A percentile compares a stretch with the other conserved stretches of the same genome.
phyloP scores from a whole-genome alignment of 768 basidiomycete species.

The button mushroom (Agaricus bisporus) region DNA sequence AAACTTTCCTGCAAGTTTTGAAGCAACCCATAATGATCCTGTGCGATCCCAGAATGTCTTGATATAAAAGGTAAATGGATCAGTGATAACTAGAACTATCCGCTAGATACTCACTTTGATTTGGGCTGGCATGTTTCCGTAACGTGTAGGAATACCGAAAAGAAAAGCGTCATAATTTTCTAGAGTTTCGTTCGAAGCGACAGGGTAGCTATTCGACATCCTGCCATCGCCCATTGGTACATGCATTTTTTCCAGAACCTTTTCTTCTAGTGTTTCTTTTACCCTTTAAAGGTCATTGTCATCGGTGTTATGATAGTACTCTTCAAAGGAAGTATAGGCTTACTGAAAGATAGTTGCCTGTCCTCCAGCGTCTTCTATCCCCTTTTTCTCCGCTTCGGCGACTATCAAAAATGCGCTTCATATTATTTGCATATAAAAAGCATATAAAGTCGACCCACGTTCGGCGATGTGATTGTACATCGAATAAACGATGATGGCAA shows the following conservation, averaged over 20 bases:
- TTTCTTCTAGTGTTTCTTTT: constrained; percentile 56
- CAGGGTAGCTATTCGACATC: constrained; percentile 35
- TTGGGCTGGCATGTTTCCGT: constrained; percentile 66
- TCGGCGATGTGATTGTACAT: constrained; percentile 70
- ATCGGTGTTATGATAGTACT: neutral
- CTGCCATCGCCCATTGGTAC: neutral
- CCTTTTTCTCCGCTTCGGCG: constrained; percentile 30
- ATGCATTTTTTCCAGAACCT: constrained; percentile 52
- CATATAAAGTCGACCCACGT: constrained; percentile 32
- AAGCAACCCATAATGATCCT: constrained; percentile 55
- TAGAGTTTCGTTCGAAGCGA: constrained; percentile 44
- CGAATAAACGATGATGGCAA: constrained; percentile 74
- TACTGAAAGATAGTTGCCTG: constrained; percentile 36
- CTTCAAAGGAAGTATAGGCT: neutral
- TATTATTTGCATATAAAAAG: neutral
- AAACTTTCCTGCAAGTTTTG: constrained; percentile 65
- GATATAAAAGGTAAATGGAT: neutral
- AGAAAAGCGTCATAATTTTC: constrained; percentile 54
- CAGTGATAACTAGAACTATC: too few species aligned
- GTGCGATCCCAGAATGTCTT: constrained; percentile 73
- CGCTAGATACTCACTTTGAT: constrained; percentile 20
- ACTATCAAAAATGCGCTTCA: constrained; percentile 26
- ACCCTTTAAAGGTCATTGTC: constrained; percentile 29
- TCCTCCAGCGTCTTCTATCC: constrained; percentile 32
- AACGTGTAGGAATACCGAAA: constrained; percentile 66